A percentile compares a stretch with the other conserved stretches of the same genome.
phyloP scores from a whole-genome alignment of 306 rosid species.

The Castanopsis chinensis region DNA sequence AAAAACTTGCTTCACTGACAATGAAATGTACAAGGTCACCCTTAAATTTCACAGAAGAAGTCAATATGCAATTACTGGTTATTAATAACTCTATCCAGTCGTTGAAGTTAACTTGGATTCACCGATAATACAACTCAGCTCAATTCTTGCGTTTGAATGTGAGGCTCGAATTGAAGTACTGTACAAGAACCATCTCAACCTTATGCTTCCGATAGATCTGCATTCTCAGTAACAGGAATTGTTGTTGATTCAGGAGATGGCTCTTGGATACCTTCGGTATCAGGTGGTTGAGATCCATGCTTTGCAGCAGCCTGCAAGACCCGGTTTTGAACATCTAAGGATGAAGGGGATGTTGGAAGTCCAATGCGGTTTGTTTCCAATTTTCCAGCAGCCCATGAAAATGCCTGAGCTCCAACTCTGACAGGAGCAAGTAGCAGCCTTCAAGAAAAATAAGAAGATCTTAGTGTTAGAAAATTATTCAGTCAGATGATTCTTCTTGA shows the following conservation, averaged over 20 bases:
- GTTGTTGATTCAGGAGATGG: conserved; percentile 43
- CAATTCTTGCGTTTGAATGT: background rate
- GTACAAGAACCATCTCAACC: conserved; percentile 1
- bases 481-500: background rate
- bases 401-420: conserved; percentile 67
- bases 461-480: conserved; percentile 1
- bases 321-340: conserved; percentile 83
- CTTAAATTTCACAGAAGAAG: background rate
- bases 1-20: background rate
- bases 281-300: conserved; percentile 92
- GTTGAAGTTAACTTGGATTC: background rate
- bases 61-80: background rate
- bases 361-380: conserved; percentile 76
- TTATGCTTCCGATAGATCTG: conserved; percentile 52
- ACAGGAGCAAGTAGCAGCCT: conserved; percentile 75
- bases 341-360: conserved; percentile 90
- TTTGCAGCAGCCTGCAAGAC: conserved; percentile 96
- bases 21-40: background rate
- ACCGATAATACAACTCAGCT: background rate
- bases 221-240: conserved; percentile 48
- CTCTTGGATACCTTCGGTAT: conserved; percentile 55
- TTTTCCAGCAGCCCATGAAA: conserved; percentile 91
- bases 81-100: background rate
- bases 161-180: background rate
- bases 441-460: conserved; percentile 21